Conservation (phyloP, 768 basidiomycete genomes). For the Mycena rosella region DNA sequence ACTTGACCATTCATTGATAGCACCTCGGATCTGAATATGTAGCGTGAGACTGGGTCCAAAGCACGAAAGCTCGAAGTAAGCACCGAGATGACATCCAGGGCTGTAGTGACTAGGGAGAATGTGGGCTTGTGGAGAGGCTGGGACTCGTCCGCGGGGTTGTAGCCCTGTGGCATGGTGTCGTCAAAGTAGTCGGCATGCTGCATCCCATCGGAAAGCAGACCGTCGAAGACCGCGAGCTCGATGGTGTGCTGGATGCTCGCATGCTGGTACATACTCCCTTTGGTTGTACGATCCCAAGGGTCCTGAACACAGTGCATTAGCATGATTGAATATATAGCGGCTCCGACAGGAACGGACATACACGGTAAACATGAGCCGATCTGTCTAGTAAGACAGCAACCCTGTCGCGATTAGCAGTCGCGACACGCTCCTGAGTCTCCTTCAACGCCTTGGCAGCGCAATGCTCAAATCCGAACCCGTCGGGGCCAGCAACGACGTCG, state of each 20-base stretch:
- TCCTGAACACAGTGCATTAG: too few relatives aligned
- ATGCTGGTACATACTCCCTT: neutral
- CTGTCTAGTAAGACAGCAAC: conserved; percentile 4
- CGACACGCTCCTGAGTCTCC: conserved; percentile 6
- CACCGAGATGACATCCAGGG: neutral
- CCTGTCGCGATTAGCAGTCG: neutral
- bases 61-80: neutral
- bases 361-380: conserved; percentile 7
- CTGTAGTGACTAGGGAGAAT: neutral
- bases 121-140: conserved; percentile 4
- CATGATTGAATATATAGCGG: too few relatives aligned
- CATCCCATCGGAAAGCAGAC: conserved; percentile 9
- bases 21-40: neutral
- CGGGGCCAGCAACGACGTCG: neutral
- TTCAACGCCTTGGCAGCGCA: conserved; percentile 9
- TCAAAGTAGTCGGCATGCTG: conserved; percentile 19
- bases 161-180: neutral
- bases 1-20: conserved; percentile 21
- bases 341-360: neutral
- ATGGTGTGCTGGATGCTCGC: neutral
- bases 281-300: neutral
- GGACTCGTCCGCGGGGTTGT: neutral
- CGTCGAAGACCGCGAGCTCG: neutral
- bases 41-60: neutral
- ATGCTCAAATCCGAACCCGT: neutral